These are phyloP conservation scores for Hymenoscyphus linearis DNA, from an alignment of 2,329 filamentous ascomycete species.

Conservation along the genomic window DNA sequence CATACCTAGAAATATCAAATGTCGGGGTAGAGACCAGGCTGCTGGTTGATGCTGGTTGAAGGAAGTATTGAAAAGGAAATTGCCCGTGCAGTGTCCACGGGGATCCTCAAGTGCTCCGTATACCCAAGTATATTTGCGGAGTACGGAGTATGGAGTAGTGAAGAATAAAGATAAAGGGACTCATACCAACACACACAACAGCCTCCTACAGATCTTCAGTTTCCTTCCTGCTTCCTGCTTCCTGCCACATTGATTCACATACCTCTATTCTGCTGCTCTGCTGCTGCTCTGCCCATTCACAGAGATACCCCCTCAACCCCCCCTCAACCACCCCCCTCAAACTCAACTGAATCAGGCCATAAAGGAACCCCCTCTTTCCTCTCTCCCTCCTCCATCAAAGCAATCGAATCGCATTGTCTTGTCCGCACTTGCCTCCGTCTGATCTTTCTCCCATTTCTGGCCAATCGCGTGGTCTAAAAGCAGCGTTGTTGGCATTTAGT, in stretches of 20 bases:
- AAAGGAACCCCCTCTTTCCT: neutral
- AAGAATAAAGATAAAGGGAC: neutral
- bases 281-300: too few relatives aligned
- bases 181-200: neutral
- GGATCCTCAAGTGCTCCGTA: too few relatives aligned
- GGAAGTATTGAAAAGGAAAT: neutral
- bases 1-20: constrained; percentile 1
- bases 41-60: neutral
- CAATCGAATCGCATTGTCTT: neutral
- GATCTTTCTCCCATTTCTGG: neutral
- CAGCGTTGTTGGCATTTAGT: constrained; percentile 8
- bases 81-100: too few relatives aligned
- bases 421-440: neutral
- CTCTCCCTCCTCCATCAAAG: neutral
- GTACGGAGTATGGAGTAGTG: neutral
- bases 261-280: neutral
- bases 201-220: neutral
- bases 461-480: constrained; percentile 8
- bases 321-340: neutral
- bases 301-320: too few relatives aligned
- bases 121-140: neutral
- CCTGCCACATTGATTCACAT: neutral
- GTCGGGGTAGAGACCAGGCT: constrained; percentile 1
- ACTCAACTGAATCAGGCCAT: neutral
- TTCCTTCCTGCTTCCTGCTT: neutral